These are phyloP conservation scores for Marasmius tenuissimus DNA, from an alignment of 1,284 basidiomycete species.

Conservation along the genomic window DNA sequence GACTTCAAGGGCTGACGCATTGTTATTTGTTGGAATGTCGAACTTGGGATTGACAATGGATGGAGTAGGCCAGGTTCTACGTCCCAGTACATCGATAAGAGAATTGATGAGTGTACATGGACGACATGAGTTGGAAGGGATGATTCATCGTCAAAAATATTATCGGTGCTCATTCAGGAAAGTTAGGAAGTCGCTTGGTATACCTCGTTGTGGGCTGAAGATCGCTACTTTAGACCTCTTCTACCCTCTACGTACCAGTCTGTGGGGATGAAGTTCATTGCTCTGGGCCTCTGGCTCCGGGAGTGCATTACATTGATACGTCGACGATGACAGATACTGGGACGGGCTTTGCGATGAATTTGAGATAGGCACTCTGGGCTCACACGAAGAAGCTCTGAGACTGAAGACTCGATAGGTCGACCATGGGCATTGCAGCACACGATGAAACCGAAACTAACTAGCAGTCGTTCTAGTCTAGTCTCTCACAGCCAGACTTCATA, in stretches of 20 bases:
- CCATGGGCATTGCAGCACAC: conserved; percentile 13
- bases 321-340: conserved; percentile 76
- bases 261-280: conserved; percentile 84
- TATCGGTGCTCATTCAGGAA: too few relatives aligned
- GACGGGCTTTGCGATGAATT: conserved; percentile 69
- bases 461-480: too few relatives aligned
- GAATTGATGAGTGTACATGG: neutral
- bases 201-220: conserved; percentile 3
- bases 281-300: conserved; percentile 75
- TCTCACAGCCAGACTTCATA: too few relatives aligned
- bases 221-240: conserved; percentile 55
- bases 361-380: conserved; percentile 48
- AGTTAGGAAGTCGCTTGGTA: too few relatives aligned
- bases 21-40: neutral
- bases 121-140: neutral
- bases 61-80: neutral
- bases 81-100: neutral
- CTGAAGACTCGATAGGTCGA: conserved; percentile 2
- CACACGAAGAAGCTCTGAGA: neutral
- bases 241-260: conserved; percentile 81
- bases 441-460: neutral
- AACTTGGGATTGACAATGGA: neutral
- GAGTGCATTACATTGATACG: conserved; percentile 76
- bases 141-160: neutral
- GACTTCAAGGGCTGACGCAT: neutral